Conservation (phyloP, 2,329 filamentous ascomycete genomes). For the Stemphylium lycopersici region DNA sequence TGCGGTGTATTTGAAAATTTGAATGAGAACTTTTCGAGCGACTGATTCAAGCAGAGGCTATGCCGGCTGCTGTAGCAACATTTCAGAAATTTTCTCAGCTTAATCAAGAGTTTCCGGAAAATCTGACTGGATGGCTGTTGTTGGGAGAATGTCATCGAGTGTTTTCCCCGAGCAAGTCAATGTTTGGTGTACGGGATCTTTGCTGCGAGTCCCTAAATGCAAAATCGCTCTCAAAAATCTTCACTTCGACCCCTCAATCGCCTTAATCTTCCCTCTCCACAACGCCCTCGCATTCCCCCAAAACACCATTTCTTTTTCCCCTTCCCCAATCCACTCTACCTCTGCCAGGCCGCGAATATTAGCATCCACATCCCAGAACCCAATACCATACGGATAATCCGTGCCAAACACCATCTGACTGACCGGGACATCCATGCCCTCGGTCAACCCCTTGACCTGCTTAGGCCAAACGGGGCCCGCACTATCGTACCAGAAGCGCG, state of each 20-base stretch:
- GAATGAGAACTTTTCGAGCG: too few relatives aligned
- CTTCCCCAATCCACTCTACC: slow-evolving; percentile 24
- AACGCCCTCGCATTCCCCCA: slow-evolving; percentile 32
- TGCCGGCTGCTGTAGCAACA: too few relatives aligned
- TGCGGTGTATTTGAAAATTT: too few relatives aligned
- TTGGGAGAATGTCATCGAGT: too few relatives aligned
- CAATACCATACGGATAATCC: slow-evolving; percentile 49
- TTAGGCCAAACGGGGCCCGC: slow-evolving; percentile 47
- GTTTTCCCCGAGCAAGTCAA: too few relatives aligned
- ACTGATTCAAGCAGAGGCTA: too few relatives aligned
- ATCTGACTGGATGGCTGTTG: too few relatives aligned
- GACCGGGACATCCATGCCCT: slow-evolving; percentile 37
- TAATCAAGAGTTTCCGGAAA: too few relatives aligned
- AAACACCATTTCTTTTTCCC: slow-evolving; percentile 39
- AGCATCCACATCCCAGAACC: slow-evolving; percentile 44
- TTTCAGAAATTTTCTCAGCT: too few relatives aligned
- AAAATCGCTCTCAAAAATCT: too few relatives aligned
- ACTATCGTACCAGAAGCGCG: slow-evolving; percentile 47
- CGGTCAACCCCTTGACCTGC: slow-evolving; percentile 45
- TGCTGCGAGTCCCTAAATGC: too few relatives aligned
- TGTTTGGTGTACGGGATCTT: too few relatives aligned
- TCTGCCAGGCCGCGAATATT: slow-evolving; percentile 40
- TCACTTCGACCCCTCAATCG: not conserved
- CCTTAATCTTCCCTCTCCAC: slow-evolving; percentile 34
- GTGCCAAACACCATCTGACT: slow-evolving; percentile 47